Percentiles rank a stretch among this genome's conserved stretches.
Conservation (phyloP, 176 grass and related monocot genomes). For the Saccharum spontaneum region DNA sequence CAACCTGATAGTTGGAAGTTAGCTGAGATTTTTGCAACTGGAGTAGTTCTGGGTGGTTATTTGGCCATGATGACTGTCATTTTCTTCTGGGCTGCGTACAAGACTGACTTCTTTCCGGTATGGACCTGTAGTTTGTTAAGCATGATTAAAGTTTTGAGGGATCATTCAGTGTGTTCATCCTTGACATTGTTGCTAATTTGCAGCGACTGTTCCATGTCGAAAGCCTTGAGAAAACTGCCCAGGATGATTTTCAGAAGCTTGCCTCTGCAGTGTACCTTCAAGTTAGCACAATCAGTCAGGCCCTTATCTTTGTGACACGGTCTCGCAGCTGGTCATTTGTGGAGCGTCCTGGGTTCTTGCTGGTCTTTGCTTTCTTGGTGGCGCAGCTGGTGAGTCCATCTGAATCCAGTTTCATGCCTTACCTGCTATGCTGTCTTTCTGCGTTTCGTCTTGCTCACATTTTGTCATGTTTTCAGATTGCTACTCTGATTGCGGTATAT, state of each 20-base stretch:
- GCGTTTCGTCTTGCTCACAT: neutral
- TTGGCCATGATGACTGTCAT: conserved; percentile 94
- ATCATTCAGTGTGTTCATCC: conserved; percentile 1
- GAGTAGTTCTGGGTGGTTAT: conserved; percentile 75
- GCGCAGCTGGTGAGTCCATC: conserved; percentile 64
- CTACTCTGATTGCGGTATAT: conserved; percentile 82
- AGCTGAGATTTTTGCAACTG: conserved; percentile 88
- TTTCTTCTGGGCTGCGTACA: conserved; percentile 95
- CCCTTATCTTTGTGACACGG: conserved; percentile 86
- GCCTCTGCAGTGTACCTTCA: conserved; percentile 88
- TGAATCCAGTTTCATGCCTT: neutral
- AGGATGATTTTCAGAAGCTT: conserved; percentile 84
- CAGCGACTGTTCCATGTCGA: conserved; percentile 79
- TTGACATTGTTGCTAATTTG: conserved; percentile 24
- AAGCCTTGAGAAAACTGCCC: conserved; percentile 82
- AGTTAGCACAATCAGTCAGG: conserved; percentile 92
- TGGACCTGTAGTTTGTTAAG: neutral
- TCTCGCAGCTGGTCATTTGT: conserved; percentile 92
- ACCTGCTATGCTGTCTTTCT: neutral
- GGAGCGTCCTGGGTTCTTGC: conserved; percentile 78
- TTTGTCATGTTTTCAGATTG: conserved; percentile 50
- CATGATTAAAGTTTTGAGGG: neutral
- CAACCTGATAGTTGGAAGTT: conserved; percentile 92
- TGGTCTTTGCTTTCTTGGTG: conserved; percentile 77
- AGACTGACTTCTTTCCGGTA: conserved; percentile 90